A percentile compares a stretch with the other conserved stretches of the same genome.
phyloP scores from a whole-genome alignment of 192 early-diverging fungal genomes.

The Pilaira anomala region DNA sequence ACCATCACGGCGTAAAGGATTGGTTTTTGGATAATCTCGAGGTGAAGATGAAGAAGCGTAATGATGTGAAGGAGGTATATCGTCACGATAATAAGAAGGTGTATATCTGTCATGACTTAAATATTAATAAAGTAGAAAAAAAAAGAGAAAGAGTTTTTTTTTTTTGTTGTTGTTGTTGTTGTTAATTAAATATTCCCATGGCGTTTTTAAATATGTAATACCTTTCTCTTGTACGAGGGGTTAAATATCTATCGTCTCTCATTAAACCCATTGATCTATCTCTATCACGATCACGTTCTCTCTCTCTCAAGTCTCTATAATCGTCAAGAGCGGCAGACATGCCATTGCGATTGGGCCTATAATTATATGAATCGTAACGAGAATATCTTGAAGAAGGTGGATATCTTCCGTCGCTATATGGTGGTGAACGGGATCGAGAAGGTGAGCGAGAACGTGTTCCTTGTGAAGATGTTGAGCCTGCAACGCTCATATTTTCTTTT shows the following conservation, averaged over 20 bases:
- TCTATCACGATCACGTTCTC: conserved; percentile 27
- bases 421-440: conserved; percentile 37
- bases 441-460: conserved; percentile 34
- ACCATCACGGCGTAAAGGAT: conserved; percentile 30
- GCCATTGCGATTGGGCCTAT: conserved; percentile 17
- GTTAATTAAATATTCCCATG: neutral
- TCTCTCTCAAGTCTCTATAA: conserved; percentile 35
- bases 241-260: conserved; percentile 27
- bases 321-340: conserved; percentile 33
- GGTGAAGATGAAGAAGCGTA: conserved; percentile 11
- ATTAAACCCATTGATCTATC: conserved; percentile 25
- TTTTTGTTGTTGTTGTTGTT: too few species aligned
- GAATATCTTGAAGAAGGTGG: conserved; percentile 25
- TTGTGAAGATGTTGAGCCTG: conserved; percentile 36
- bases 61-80: conserved; percentile 26
- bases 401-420: conserved; percentile 35
- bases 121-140: neutral
- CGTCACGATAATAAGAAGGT: conserved; percentile 33
- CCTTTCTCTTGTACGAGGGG: conserved; percentile 26
- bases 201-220: conserved; percentile 8
- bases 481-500: conserved; percentile 29
- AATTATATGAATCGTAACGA: conserved; percentile 34
- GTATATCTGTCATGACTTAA: conserved; percentile 32
- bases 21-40: conserved; percentile 20
- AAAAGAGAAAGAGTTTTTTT: neutral